phyloP scores from a whole-genome alignment of 2,329 filamentous ascomycete species.

The Tricladium varicosporioides region DNA sequence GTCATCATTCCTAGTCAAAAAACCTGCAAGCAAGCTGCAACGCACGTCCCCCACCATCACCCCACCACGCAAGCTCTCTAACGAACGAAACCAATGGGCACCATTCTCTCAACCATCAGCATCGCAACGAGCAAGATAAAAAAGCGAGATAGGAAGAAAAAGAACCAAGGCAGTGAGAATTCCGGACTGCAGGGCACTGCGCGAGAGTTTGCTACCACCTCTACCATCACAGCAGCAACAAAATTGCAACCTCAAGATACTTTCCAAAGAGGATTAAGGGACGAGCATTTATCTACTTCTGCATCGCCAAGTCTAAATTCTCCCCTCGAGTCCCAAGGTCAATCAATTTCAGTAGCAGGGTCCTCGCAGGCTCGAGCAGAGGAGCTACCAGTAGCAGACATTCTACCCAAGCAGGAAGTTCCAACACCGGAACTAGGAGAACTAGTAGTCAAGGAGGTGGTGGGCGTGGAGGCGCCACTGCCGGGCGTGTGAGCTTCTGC shows the following conservation, averaged over 20 bases:
- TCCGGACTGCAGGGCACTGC: background rate
- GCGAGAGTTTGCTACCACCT: too few species aligned
- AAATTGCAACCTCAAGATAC: slow-evolving; percentile 13
- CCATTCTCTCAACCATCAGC: slow-evolving; percentile 18
- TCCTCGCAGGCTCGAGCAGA: too few species aligned
- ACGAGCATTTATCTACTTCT: slow-evolving; percentile 21
- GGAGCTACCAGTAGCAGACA: too few species aligned
- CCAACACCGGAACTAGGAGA: background rate
- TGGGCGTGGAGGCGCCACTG: slow-evolving; percentile 15
- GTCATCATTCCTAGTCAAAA: slow-evolving; percentile 5
- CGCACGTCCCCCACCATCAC: slow-evolving; percentile 17
- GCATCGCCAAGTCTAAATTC: slow-evolving; percentile 6
- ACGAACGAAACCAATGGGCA: slow-evolving; percentile 19
- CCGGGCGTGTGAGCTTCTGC: slow-evolving; percentile 5
- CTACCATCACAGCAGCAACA: too few species aligned
- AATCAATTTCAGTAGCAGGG: background rate
- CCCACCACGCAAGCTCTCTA: slow-evolving; percentile 2
- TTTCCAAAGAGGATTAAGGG: slow-evolving; percentile 17
- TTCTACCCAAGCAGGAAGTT: too few species aligned
- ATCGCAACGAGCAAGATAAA: slow-evolving; percentile 12
- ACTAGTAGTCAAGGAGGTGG: slow-evolving; percentile 6
- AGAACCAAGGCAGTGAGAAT: background rate
- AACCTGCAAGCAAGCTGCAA: background rate
- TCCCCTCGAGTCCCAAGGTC: too few species aligned
- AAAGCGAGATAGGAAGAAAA: slow-evolving; percentile 14